phyloP scores from a whole-genome alignment of 805 yeast species.

The Gaillardinia entomophila region DNA sequence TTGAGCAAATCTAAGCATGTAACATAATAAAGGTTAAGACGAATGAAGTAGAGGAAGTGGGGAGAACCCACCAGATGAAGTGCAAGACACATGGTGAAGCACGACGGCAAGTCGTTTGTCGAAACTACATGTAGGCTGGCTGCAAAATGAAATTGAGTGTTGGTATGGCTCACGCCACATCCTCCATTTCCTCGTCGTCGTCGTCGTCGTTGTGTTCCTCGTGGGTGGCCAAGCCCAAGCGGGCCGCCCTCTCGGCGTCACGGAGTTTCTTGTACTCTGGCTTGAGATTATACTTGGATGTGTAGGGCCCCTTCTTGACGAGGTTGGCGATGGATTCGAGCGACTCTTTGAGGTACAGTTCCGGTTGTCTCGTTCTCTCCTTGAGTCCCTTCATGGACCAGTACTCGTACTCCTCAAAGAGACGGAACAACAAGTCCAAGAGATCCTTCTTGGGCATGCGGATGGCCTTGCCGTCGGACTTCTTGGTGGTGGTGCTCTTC shows the following conservation, averaged over 20 bases:
- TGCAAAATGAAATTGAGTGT: too few relatives aligned
- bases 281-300: constrained; percentile 82
- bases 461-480: constrained; percentile 77
- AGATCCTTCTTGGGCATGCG: constrained; percentile 92
- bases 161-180: constrained; percentile 41
- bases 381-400: constrained; percentile 94
- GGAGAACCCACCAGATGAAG: too few relatives aligned
- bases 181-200: constrained; percentile 70
- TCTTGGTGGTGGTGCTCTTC: constrained; percentile 40
- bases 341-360: constrained; percentile 83
- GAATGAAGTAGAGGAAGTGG: too few relatives aligned
- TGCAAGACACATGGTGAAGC: too few relatives aligned
- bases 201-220: constrained; percentile 31
- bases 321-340: constrained; percentile 83
- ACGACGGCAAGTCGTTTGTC: too few relatives aligned
- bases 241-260: constrained; percentile 71
- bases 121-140: too few relatives aligned
- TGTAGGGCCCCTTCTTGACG: constrained; percentile 94
- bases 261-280: constrained; percentile 81
- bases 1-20: constrained; percentile 40
- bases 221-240: constrained; percentile 41
- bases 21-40: not conserved
- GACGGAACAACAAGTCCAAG: constrained; percentile 77
- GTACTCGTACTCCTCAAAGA: constrained; percentile 92
- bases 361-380: constrained; percentile 95